phyloP scores from a whole-genome alignment of 106 monocot species.

The Acorus gramineus region DNA sequence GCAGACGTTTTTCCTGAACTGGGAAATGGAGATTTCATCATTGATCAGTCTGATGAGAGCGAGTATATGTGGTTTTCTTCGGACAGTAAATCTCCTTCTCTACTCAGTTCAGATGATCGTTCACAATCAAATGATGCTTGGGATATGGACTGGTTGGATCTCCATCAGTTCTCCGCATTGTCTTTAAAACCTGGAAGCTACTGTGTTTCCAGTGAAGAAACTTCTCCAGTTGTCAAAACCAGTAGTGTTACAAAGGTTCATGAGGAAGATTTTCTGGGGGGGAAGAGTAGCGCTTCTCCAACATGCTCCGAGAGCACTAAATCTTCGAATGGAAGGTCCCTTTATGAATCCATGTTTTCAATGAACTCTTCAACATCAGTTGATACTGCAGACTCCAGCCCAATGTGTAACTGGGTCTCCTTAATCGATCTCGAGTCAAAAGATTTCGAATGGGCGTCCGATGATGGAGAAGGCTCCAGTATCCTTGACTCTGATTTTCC shows the following conservation, averaged over 20 bases:
- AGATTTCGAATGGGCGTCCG: conserved; percentile 25
- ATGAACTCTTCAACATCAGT: conserved; percentile 13
- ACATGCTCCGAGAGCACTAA: conserved; percentile 4
- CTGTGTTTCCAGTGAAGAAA: not conserved
- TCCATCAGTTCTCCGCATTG: conserved; percentile 1
- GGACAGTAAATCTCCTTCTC: conserved; percentile 10
- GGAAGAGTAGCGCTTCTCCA: not conserved
- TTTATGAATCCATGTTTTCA: not conserved
- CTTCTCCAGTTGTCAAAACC: not conserved
- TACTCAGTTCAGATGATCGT: conserved; percentile 16
- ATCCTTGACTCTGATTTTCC: conserved; percentile 27
- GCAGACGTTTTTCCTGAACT: conserved; percentile 3
- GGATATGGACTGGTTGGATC: conserved; percentile 11
- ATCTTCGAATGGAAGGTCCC: conserved; percentile 17
- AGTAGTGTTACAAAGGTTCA: not conserved
- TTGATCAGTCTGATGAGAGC: conserved; percentile 11
- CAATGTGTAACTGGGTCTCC: conserved; percentile 26
- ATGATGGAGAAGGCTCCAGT: conserved; percentile 12
- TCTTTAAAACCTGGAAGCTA: conserved; percentile 4
- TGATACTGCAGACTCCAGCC: conserved; percentile 10
- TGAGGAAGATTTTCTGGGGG: not conserved
- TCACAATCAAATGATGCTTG: conserved; percentile 6
- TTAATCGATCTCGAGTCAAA: conserved; percentile 38
- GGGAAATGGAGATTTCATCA: conserved; percentile 1
- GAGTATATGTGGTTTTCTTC: conserved; percentile 27